Evolutionary conservation across 2,329 filamentous ascomycete species (phyloP).

Genomic region (Ambrosiella beaveri): DNA sequence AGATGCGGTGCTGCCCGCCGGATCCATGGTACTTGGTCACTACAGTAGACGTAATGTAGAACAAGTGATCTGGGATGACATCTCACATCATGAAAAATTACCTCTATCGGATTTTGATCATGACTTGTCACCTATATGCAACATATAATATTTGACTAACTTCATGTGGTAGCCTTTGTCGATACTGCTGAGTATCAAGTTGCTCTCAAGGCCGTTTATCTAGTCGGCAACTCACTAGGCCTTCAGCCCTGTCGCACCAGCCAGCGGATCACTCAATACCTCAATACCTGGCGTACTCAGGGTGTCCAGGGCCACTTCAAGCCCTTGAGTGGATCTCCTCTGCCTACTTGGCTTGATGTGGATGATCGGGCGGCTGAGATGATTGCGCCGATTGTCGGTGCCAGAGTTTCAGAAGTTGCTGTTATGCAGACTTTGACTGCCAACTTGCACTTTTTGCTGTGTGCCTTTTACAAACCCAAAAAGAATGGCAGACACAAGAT

Average conservation of each 20-base stretch:
- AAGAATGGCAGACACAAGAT: conserved; percentile 45
- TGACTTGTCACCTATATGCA: neutral
- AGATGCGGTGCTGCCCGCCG: neutral
- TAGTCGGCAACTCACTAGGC: conserved; percentile 80
- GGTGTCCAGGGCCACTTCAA: conserved; percentile 69
- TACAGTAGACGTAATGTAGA: neutral
- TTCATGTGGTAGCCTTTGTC: conserved; percentile 1
- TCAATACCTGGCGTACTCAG: conserved; percentile 63
- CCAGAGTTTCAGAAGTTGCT: conserved; percentile 50
- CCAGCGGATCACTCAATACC: conserved; percentile 47
- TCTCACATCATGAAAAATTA: too few species aligned
- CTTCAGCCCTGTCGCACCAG: conserved; percentile 51
- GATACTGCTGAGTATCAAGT: neutral
- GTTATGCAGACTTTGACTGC: conserved; percentile 70
- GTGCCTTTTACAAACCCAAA: conserved; percentile 61
- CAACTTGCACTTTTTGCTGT: conserved; percentile 62
- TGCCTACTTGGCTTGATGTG: conserved; percentile 57
- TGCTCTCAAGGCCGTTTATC: conserved; percentile 39
- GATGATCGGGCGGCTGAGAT: conserved; percentile 49
- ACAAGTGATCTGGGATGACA: neutral
- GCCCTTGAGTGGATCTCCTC: conserved; percentile 44
- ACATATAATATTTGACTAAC: neutral
- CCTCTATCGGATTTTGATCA: neutral
- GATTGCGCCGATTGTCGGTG: conserved; percentile 54
- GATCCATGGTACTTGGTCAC: neutral